Evolutionary conservation across 805 yeast species (phyloP).

Genomic region (Ogataea degrootiae): DNA sequence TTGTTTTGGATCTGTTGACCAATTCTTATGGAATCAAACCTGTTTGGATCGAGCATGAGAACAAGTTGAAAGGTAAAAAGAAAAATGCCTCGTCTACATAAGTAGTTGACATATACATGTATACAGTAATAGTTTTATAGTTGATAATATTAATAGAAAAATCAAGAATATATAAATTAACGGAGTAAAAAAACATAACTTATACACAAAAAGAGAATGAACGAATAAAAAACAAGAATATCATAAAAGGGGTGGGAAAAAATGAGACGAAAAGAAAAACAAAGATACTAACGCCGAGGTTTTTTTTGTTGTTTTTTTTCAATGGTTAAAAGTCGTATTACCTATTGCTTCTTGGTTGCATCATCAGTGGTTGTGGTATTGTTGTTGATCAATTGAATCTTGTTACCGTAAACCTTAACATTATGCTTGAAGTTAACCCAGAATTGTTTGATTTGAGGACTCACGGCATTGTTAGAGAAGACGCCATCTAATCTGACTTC

Average conservation of each 20-base stretch:
- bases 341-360: conserved; percentile 3
- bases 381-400: conserved; percentile 8
- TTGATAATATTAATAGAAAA: no score
- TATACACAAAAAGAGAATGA: neutral
- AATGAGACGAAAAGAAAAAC: neutral
- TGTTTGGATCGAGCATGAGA: conserved; percentile 60
- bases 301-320: no score
- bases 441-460: conserved; percentile 40
- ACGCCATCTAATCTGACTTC: conserved; percentile 61
- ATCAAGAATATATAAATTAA: neutral
- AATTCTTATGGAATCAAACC: conserved; percentile 58
- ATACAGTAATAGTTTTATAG: no score
- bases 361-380: neutral
- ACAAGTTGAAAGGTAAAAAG: conserved; percentile 49
- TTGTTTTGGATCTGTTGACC: conserved; percentile 53
- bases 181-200: neutral
- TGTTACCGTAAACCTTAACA: conserved; percentile 17
- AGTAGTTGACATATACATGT: no score
- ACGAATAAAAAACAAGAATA: neutral
- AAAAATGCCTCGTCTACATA: neutral
- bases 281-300: neutral
- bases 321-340: no score
- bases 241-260: neutral
- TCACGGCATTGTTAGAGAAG: conserved; percentile 49
- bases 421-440: conserved; percentile 46